A percentile compares a stretch with the other conserved stretches of the same genome.
phyloP scores from a whole-genome alignment of 2,329 filamentous ascomycete genomes.

The Alternaria sp. region DNA sequence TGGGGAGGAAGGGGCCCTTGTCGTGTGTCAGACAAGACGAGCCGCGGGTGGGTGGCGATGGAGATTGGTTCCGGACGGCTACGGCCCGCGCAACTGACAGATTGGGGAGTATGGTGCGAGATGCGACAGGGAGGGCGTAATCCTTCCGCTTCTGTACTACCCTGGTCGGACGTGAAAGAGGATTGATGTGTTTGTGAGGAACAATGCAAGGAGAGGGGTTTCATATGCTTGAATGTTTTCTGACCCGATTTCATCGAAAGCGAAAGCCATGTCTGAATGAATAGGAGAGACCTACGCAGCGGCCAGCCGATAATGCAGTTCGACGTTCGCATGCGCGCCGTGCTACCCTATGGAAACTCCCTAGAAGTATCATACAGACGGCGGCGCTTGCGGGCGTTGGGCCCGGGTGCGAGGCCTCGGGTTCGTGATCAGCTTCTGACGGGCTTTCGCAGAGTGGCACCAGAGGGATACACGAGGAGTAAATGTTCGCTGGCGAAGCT shows the following conservation, averaged over 20 bases:
- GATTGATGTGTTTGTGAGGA: background rate
- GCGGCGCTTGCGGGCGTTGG: conserved; percentile 15
- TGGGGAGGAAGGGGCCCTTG: conserved; percentile 6
- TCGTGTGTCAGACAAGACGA: conserved; percentile 22
- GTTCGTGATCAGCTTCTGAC: conserved; percentile 23
- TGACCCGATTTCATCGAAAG: background rate
- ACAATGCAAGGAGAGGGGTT: conserved; percentile 2
- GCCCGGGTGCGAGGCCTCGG: conserved; percentile 31
- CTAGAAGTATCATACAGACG: conserved; percentile 17
- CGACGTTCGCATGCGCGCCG: conserved; percentile 9
- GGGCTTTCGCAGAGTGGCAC: conserved; percentile 13
- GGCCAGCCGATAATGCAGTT: conserved; percentile 2
- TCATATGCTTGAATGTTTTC: background rate
- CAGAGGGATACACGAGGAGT: conserved; percentile 11
- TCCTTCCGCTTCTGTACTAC: conserved; percentile 3
- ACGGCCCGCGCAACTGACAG: conserved; percentile 17
- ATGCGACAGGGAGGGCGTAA: background rate
- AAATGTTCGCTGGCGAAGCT: conserved; percentile 14
- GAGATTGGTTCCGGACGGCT: conserved; percentile 16
- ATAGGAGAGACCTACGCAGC: background rate
- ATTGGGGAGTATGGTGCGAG: conserved; percentile 24
- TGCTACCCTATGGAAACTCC: conserved; percentile 19
- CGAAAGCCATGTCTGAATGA: background rate
- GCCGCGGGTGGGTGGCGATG: conserved; percentile 3
- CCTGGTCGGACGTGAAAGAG: conserved; percentile 1